These are phyloP conservation scores for Backusella macrospora DNA, from an alignment of 192 early-diverging fungal species.

Conservation along the genomic window DNA sequence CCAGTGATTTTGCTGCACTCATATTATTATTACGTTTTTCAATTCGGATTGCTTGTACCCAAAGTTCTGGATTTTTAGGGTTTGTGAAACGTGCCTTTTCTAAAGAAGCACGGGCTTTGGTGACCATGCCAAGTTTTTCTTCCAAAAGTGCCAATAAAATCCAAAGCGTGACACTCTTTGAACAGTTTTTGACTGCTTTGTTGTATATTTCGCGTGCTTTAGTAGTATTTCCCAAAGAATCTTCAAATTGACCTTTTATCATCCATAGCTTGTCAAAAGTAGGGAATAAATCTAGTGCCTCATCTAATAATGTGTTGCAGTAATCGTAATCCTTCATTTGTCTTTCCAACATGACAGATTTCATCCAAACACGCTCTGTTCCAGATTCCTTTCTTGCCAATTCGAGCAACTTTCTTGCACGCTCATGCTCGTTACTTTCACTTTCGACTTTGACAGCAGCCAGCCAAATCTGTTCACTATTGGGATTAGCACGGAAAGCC, in stretches of 20 bases:
- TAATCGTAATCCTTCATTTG: conserved; percentile 64
- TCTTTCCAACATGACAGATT: conserved; percentile 84
- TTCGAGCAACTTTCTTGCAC: conserved; percentile 76
- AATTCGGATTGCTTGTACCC: conserved; percentile 84
- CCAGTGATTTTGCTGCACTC: conserved; percentile 70
- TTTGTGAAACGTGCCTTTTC: conserved; percentile 87
- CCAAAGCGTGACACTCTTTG: conserved; percentile 82
- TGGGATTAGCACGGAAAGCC: conserved; percentile 90
- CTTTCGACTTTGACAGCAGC: conserved; percentile 96
- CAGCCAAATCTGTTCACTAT: conserved; percentile 91
- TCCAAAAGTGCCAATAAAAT: conserved; percentile 79
- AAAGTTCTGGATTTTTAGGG: conserved; percentile 79
- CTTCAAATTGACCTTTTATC: conserved; percentile 82
- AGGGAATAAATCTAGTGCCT: conserved; percentile 73
- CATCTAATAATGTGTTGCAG: conserved; percentile 69
- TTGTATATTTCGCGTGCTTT: conserved; percentile 75
- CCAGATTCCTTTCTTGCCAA: conserved; percentile 76
- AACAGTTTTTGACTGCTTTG: conserved; percentile 73
- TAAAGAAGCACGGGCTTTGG: conserved; percentile 79
- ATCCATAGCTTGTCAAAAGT: conserved; percentile 92
- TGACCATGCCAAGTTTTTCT: conserved; percentile 62
- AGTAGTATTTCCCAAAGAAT: conserved; percentile 58
- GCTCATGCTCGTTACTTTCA: conserved; percentile 77
- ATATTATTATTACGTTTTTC: conserved; percentile 74
- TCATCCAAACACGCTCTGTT: conserved; percentile 94